Percentiles rank a stretch among this genome's conserved stretches.
These are phyloP conservation scores for Aspergillus phoenicis DNA, from an alignment of 2,329 filamentous ascomycete genomes.

Conservation along the genomic window DNA sequence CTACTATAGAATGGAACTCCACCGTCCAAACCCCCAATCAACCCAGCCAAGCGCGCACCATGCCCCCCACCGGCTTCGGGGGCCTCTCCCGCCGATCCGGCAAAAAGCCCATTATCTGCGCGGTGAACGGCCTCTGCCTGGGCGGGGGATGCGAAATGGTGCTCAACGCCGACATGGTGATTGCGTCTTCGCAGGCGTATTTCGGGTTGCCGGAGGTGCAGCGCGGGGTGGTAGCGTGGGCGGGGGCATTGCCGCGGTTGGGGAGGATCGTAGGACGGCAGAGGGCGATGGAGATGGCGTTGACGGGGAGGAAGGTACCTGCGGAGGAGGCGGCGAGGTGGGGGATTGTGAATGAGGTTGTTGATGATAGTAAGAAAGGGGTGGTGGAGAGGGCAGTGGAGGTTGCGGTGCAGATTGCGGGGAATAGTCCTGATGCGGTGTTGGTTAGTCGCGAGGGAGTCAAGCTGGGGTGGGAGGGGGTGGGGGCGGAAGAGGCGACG, in stretches of 20 bases:
- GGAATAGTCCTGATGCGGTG: conserved; percentile 73
- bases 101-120: conserved; percentile 72
- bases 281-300: conserved; percentile 71
- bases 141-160: conserved; percentile 79
- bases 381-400: conserved; percentile 53
- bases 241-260: conserved; percentile 70
- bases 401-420: conserved; percentile 63
- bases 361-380: conserved; percentile 15
- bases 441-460: conserved; percentile 73
- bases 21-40: conserved; percentile 15
- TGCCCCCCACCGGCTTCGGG: conserved; percentile 43
- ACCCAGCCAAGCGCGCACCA: conserved; percentile 16
- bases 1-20: conserved; percentile 37
- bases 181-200: conserved; percentile 55
- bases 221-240: conserved; percentile 70
- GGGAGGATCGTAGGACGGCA: conserved; percentile 67
- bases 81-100: conserved; percentile 49
- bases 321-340: conserved; percentile 65
- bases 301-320: conserved; percentile 63
- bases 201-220: conserved; percentile 74
- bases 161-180: conserved; percentile 70
- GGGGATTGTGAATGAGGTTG: conserved; percentile 70
- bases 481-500: conserved; percentile 66
- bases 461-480: conserved; percentile 70
- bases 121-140: conserved; percentile 73